Conservation (phyloP, 2,329 filamentous ascomycete species). For the Scortechinia acanthostroma region DNA sequence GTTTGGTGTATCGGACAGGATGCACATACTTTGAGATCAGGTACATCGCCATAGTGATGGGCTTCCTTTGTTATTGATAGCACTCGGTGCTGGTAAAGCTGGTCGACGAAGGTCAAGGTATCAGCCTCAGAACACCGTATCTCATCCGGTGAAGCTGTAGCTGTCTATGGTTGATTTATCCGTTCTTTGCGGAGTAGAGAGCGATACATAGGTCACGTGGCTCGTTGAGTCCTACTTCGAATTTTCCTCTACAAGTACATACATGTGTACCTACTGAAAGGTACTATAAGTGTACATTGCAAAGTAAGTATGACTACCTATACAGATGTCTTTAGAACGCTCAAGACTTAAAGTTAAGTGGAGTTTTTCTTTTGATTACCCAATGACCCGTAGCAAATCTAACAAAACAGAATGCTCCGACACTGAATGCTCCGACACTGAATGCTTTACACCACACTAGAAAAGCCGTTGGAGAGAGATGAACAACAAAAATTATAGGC, state of each 20-base stretch:
- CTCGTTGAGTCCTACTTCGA: not conserved
- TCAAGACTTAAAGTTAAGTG: not conserved
- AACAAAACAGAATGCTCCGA: not conserved
- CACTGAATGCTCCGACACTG: not conserved
- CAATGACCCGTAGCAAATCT: not conserved
- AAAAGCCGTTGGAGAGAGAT: constrained; percentile 3
- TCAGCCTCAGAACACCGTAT: no score
- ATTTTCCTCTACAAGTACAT: no score
- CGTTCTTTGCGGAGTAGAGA: not conserved
- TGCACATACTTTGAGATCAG: constrained; percentile 7
- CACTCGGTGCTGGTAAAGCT: not conserved
- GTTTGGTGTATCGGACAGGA: no score
- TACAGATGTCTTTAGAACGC: not conserved
- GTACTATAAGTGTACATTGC: no score
- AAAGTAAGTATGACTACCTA: no score
- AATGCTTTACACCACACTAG: not conserved
- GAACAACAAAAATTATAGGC: constrained; percentile 4
- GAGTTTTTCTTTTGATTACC: not conserved
- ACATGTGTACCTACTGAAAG: no score
- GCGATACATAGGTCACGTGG: not conserved
- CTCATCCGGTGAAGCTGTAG: no score
- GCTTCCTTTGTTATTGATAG: constrained; percentile 5
- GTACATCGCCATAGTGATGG: constrained; percentile 5
- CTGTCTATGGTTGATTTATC: not conserved
- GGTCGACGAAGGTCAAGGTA: no score